Conservation (phyloP, 2,329 filamentous ascomycete genomes). For the Chaetomiaceae sp. region DNA sequence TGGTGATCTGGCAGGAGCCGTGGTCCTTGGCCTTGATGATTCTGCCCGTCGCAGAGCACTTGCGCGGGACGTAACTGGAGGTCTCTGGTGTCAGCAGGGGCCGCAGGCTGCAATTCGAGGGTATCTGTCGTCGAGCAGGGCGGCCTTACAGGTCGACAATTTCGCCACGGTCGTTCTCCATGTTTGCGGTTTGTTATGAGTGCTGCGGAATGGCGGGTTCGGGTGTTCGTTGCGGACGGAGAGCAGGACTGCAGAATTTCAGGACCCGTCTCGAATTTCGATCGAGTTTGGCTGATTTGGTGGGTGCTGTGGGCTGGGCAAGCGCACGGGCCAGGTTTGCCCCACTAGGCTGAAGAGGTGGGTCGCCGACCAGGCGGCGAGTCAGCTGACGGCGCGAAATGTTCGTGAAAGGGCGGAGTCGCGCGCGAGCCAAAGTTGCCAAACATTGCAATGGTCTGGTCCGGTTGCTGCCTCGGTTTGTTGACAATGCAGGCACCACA, state of each 20-base stretch:
- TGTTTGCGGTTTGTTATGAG: conserved; percentile 55
- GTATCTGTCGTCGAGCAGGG: conserved; percentile 4
- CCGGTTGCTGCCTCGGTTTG: not conserved
- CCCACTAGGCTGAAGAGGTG: not conserved
- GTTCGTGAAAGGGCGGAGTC: conserved; percentile 16
- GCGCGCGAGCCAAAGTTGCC: not conserved
- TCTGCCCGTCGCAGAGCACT: conserved; percentile 98
- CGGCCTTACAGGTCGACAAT: conserved; percentile 90
- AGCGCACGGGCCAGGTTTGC: conserved; percentile 17
- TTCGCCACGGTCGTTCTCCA: conserved; percentile 98
- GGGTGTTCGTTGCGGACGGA: conserved; percentile 29
- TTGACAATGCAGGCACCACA: not conserved
- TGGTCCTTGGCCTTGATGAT: conserved; percentile 99
- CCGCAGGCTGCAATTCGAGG: conserved; percentile 5
- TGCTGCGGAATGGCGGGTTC: conserved; percentile 30
- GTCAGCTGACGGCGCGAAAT: conserved; percentile 30
- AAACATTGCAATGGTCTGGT: not conserved
- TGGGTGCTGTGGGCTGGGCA: conserved; percentile 25
- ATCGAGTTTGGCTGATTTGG: conserved; percentile 26
- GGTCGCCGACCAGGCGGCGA: conserved; percentile 22
- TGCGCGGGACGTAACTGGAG: conserved; percentile 90
- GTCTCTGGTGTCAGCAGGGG: conserved; percentile 29
- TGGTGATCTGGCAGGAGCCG: conserved; percentile 93
- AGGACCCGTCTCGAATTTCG: conserved; percentile 24
- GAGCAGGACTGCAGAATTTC: conserved; percentile 30